Conservation (phyloP, 1,284 basidiomycete genomes). For the Tremellales sp. region DNA sequence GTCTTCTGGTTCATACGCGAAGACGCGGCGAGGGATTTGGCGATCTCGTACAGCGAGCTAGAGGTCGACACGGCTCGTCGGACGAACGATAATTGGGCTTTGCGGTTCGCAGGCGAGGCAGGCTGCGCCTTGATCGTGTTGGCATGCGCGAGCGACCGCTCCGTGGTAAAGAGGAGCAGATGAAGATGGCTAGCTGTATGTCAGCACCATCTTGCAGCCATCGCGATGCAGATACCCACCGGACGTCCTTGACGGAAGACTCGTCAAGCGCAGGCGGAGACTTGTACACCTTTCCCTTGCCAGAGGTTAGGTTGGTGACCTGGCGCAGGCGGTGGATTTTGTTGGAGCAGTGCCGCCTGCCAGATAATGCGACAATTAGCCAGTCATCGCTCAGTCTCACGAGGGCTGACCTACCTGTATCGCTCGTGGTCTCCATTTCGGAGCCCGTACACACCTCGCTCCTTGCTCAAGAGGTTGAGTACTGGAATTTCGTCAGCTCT, state of each 20-base stretch:
- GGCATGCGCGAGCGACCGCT: conserved; percentile 86
- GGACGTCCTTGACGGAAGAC: conserved; percentile 68
- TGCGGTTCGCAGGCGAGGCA: conserved; percentile 25
- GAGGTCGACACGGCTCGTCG: conserved; percentile 81
- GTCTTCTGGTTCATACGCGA: conserved; percentile 20
- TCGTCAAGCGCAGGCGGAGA: conserved; percentile 63
- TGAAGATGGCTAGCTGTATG: conserved; percentile 55
- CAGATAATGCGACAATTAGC: neutral
- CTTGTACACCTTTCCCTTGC: conserved; percentile 85
- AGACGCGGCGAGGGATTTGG: conserved; percentile 55
- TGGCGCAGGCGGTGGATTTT: conserved; percentile 83
- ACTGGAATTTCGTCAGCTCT: conserved; percentile 50
- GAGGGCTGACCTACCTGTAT: conserved; percentile 60
- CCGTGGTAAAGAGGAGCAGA: conserved; percentile 79
- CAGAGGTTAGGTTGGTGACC: conserved; percentile 77
- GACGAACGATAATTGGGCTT: conserved; percentile 57
- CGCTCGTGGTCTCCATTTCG: conserved; percentile 82
- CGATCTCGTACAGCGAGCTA: conserved; percentile 69
- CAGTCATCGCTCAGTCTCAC: neutral
- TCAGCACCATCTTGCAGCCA: neutral
- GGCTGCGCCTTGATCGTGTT: conserved; percentile 63
- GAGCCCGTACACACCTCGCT: conserved; percentile 83
- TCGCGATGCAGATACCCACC: conserved; percentile 56
- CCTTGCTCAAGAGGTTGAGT: conserved; percentile 77
- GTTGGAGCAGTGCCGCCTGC: conserved; percentile 83